Evolutionary conservation across 139 green algal species (phyloP), one percentile per base, ranked within the genome.

Genomic region (Asterochloris sp.): DNA sequence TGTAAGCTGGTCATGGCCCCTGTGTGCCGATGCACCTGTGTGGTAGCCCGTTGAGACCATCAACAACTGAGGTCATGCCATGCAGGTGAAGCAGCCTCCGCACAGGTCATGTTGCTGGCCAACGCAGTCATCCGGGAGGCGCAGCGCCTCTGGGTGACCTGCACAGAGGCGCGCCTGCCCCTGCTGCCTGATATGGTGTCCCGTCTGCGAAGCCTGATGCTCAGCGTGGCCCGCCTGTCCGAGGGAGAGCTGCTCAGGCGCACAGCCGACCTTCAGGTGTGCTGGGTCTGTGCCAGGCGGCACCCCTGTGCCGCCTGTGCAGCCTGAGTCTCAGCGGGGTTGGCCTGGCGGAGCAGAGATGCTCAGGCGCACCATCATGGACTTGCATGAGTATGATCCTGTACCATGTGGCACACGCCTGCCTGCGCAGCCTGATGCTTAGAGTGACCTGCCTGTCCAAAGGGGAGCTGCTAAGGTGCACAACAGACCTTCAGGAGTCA

Each of bases 1-100:
- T 54, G 6, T 54, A 54, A 54, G 38, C 38, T 54, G 38, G 38
- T 6, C 38, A 6, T 54, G 38, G 38, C 38, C 38, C 38, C 2
- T 54, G 38, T 54, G 38, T 54, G 38, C 38, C 38, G 6, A 2
- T 54, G 38, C 38, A 54, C 6, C 38, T 10, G 38, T 54, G 6
- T 54, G 38, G 38, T 6, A 54, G 38, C 38, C 38, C 38, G 38
- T 6, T 54, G 38, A 54, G 38, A 54, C n/a, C n/a, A n/a, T n/a
- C n/a, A n/a, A n/a, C n/a, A n/a, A n/a, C n/a, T n/a, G n/a, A n/a
- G n/a, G n/a, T n/a, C n/a, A n/a, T n/a, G n/a, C n/a, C n/a, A n/a
- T 80, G 60, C 63, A 82, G 78, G 78, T 63, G 78, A 82, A n/a
- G 78, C 78, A 66, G 78, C 78, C 38, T 64, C 78, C n/a, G 62